Percentiles rank a stretch among this genome's conserved stretches.
Evolutionary conservation across 2,329 filamentous ascomycete genomes (phyloP).

Genomic region (Aspergillus bombycis): DNA sequence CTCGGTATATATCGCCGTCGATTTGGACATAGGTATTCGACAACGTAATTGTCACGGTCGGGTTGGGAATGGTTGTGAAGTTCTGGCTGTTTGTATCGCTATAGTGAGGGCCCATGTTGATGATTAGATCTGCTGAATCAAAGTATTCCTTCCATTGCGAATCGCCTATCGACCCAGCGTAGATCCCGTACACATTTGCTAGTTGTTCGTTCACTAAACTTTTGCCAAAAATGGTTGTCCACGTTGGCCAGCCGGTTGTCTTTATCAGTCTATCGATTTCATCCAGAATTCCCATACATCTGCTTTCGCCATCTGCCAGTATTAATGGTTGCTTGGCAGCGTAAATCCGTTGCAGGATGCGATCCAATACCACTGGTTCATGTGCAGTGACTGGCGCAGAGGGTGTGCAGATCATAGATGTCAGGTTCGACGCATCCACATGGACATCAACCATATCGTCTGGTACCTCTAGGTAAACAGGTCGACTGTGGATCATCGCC

Average conservation of each 20-base stretch:
- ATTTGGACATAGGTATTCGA: constrained; percentile 75
- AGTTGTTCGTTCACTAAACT: constrained; percentile 53
- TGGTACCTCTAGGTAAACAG: constrained; percentile 60
- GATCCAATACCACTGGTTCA: constrained; percentile 28
- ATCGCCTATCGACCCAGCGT: constrained; percentile 48
- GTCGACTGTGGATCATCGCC: constrained; percentile 56
- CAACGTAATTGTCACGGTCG: constrained; percentile 79
- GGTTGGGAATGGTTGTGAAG: constrained; percentile 77
- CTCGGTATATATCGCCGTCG: constrained; percentile 71
- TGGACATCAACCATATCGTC: constrained; percentile 52
- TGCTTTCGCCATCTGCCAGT: constrained; percentile 56
- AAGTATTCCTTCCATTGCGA: constrained; percentile 30
- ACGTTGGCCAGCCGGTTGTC: constrained; percentile 51
- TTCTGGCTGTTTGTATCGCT: constrained; percentile 61
- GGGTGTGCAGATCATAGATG: constrained; percentile 21
- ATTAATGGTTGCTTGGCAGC: constrained; percentile 53
- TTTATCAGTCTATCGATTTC: constrained; percentile 49
- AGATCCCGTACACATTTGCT: constrained; percentile 53
- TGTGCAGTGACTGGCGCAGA: not conserved
- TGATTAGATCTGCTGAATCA: constrained; percentile 41
- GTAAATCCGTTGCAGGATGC: constrained; percentile 48
- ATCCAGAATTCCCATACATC: constrained; percentile 45
- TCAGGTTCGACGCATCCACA: constrained; percentile 25
- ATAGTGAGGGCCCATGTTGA: constrained; percentile 38
- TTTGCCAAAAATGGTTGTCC: constrained; percentile 54